Base-by-base conservation (phyloP, 148 eudicot species). In the Rhododendron mucronatum region DNA sequence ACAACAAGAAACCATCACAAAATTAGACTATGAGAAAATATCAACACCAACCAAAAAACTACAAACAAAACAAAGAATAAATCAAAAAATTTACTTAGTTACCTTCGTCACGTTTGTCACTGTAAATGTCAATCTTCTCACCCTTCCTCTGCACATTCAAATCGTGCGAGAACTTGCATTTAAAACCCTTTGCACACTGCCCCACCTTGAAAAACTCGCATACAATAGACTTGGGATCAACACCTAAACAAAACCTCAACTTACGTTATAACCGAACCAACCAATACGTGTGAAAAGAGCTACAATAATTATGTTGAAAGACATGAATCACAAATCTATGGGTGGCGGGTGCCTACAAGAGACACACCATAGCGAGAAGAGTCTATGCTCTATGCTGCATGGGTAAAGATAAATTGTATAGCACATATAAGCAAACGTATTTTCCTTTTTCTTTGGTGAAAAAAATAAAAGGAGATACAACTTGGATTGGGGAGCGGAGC, bases 121-220 rank as follows among this genome's bases (percentile, higher is more conserved):
- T 84, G 86, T 89, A 94, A 83, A 94, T 90, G 85, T 93, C 94
- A 87, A 94, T 94, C 93, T 94, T 94, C 89, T 93, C 97, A 85
- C 97, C 97, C 88, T 94, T 94, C 88, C 97, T 91, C 85, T 92
- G 94, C 84, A 94, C 90, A 89, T 92, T 94, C 86, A 94, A 86
- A 87, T 94, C 97, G 84, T 95, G 98, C 11, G 98, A 96, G 85
- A 96, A 96, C 88, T 94, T 96, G 92, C 98, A 96, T 79, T 96
- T 96, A 86, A 96, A 96, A 50, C 98, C 98, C 86, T 96, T 96
- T 10, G 98, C 87, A 91, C 98, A 96, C 87, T 96, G 98, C 85
- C 98, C 98, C 71, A 80, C 98, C 90, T 96, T 96, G 88, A 84
- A 96, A 89, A 93, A 93, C 89, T 96, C 98, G 67, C 98, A 96